Evolutionary conservation across 192 early-diverging fungal species (phyloP).

Genomic region (Coemansia asiatica): DNA sequence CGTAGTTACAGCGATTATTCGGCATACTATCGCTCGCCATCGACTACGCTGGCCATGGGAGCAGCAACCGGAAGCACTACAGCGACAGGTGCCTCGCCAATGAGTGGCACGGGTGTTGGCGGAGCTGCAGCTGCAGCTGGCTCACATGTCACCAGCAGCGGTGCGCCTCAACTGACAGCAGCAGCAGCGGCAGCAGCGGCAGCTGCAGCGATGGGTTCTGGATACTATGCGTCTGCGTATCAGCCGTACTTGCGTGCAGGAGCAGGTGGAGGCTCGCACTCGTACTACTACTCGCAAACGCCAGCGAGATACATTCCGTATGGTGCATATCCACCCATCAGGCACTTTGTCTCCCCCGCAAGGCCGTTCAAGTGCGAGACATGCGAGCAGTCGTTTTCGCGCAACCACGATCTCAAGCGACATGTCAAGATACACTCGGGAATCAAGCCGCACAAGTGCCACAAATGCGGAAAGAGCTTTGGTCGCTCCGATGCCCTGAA

Average conservation of each 20-base stretch:
- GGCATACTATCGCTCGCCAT: constrained; percentile 50
- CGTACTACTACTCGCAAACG: constrained; percentile 52
- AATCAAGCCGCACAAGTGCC: constrained; percentile 74
- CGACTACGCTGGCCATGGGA: constrained; percentile 30
- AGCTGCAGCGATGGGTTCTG: constrained; percentile 36
- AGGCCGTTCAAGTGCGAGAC: constrained; percentile 59
- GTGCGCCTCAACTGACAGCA: constrained; percentile 19
- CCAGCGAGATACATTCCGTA: constrained; percentile 51
- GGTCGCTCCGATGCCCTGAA: constrained; percentile 73
- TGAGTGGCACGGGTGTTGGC: constrained; percentile 23
- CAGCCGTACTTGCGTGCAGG: constrained; percentile 48
- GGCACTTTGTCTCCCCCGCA: constrained; percentile 55
- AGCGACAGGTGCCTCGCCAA: constrained; percentile 20
- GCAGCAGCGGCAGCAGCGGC: constrained; percentile 40
- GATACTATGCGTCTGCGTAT: constrained; percentile 47
- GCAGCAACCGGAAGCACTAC: constrained; percentile 18
- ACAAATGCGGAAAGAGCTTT: constrained; percentile 72
- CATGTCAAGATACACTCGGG: constrained; percentile 77
- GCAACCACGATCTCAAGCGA: constrained; percentile 73
- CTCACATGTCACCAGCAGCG: constrained; percentile 3
- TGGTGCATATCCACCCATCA: constrained; percentile 47
- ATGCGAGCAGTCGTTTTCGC: constrained; percentile 62
- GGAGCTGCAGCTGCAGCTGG: constrained; percentile 1
- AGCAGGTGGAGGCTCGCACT: constrained; percentile 8
- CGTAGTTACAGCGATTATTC: constrained; percentile 49